Evolutionary conservation across 768 basidiomycete species (phyloP), one percentile per base, ranked within the genome.

Genomic region (Lanmaoa pseudosensibilis): DNA sequence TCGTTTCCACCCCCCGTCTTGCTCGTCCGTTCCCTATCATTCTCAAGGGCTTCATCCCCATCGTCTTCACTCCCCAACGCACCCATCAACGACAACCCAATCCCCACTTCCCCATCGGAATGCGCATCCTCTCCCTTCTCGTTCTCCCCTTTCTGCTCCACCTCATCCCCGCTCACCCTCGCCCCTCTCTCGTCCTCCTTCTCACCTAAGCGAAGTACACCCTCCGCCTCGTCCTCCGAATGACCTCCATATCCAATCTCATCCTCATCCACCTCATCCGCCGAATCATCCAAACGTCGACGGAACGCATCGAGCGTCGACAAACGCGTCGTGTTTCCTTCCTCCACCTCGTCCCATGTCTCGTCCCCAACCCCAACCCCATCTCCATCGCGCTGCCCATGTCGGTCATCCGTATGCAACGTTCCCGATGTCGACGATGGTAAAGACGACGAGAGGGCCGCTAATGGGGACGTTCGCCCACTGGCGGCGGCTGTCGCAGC

Each of bases 31-130:
- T 44, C 60, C 39, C 32, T 46, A 5, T 27, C 46, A 8, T 44
- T 47, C 4, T 58, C 52, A 48, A n/a, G 52, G 9, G 52, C 60
- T 2, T 63, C 69, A 1, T 55, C 67, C 0, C 62, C 60, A 0
- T 68, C 73, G 15, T 67, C 69, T 2, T 69, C 77, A 13, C 58
- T 73, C 65, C 38, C 74, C 70, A 64, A 83, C 39, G 77, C 78
- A 60, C 83, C 82, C 50, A 91, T 71, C 51, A 90, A 70, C 2
- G 84, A 84, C 34, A 90, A 70, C 2, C 89, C 89, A 37, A 91
- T 90, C 0, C 85, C 89, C 1, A 81, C 74, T 48, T 83, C 81
- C 4, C 83, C 86, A 55, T 87, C 86, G 2, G 82, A 82, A 51
- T 75, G 58, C 7, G 69, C 76, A 4, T 73, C 67, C 18, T 61